Evolutionary conservation across 2,329 filamentous ascomycete genomes (phyloP).

Genomic region (Fusarium pseudoanthophilum): DNA sequence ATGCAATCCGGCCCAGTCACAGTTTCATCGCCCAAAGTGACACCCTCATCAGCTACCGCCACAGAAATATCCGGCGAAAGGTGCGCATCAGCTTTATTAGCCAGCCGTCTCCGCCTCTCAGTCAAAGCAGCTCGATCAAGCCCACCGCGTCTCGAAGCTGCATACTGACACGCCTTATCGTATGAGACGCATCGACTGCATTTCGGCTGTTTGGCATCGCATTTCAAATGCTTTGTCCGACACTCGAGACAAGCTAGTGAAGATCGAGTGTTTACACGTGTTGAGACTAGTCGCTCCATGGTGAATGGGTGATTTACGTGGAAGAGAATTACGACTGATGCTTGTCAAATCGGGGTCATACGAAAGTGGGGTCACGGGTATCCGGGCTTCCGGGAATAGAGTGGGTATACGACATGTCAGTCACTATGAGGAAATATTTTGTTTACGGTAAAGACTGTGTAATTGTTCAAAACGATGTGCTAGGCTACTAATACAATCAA

Average conservation of each 20-base stretch:
- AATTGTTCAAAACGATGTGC: fast-evolving
- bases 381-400: neutral
- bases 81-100: neutral
- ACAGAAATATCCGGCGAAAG: fast-evolving
- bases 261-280: slow-evolving; percentile 20
- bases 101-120: slow-evolving; percentile 44
- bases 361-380: neutral
- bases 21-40: neutral
- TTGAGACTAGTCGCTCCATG: slow-evolving; percentile 4
- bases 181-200: slow-evolving; percentile 58
- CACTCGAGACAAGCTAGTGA: slow-evolving; percentile 62
- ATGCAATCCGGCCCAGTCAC: neutral
- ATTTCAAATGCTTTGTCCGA: slow-evolving; percentile 62
- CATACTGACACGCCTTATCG: slow-evolving; percentile 59
- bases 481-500: fast-evolving
- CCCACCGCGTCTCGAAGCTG: slow-evolving; percentile 61
- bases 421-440: no score
- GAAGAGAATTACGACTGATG: neutral
- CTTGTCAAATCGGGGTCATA: neutral
- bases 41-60: fast-evolving
- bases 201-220: slow-evolving; percentile 60
- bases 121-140: slow-evolving; percentile 46
- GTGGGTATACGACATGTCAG: neutral
- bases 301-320: neutral
- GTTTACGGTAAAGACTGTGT: neutral